These are phyloP conservation scores for Termitomyces sp. DNA, from an alignment of 768 basidiomycete genomes.

Conservation along the genomic window DNA sequence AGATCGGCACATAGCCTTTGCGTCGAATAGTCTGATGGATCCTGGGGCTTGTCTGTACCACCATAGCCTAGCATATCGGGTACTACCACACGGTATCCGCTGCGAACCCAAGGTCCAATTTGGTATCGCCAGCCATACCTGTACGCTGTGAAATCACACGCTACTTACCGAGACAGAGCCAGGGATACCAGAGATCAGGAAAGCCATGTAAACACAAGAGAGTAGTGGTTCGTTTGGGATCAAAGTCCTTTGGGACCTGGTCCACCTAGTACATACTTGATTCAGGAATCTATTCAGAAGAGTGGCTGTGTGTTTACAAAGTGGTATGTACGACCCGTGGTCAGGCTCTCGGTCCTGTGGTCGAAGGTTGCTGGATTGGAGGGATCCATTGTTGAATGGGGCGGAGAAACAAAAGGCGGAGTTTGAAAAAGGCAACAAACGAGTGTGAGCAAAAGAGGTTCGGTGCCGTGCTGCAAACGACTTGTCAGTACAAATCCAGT, in stretches of 20 bases:
- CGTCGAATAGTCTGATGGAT: constrained; percentile 53
- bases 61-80: constrained; percentile 69
- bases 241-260: constrained; percentile 47
- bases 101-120: constrained; percentile 64
- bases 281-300: neutral
- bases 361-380: constrained; percentile 42
- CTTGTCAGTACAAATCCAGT: neutral
- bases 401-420: constrained; percentile 16
- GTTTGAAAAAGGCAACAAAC: constrained; percentile 22
- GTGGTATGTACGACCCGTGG: constrained; percentile 64
- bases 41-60: constrained; percentile 57
- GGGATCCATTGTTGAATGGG: constrained; percentile 36
- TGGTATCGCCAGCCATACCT: constrained; percentile 80
- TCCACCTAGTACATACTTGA: constrained; percentile 37
- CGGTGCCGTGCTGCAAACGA: constrained; percentile 26
- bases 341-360: constrained; percentile 47
- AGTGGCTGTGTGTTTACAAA: constrained; percentile 39
- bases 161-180: neutral
- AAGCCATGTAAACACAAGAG: constrained; percentile 81
- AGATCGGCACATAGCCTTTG: constrained; percentile 62
- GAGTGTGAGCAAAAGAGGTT: constrained; percentile 8
- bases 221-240: constrained; percentile 41
- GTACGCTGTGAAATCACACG: constrained; percentile 1
- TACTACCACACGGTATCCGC: constrained; percentile 61
- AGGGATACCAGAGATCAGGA: constrained; percentile 55